Evolutionary conservation across 1,284 basidiomycete genomes (phyloP).

Genomic region (Heterobasidion annosum): DNA sequence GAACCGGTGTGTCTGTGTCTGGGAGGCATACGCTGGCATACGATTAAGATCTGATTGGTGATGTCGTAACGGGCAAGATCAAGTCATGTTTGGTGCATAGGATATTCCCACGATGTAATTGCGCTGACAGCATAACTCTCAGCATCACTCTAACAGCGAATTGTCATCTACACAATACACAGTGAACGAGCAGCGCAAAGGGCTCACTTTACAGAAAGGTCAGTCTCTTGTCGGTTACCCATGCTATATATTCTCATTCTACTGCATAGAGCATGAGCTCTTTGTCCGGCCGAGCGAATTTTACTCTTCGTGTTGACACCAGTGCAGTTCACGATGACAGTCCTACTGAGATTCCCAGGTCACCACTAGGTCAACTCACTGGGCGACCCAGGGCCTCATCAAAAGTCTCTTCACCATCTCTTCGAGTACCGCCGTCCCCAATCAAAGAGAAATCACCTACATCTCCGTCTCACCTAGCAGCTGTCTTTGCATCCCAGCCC

Average conservation of each 20-base stretch:
- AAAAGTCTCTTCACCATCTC: conserved; percentile 15
- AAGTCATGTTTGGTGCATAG: no score
- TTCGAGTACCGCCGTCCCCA: conserved; percentile 23
- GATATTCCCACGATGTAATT: no score
- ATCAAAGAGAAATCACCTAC: conserved; percentile 17
- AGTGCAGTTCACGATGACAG: conserved; percentile 7
- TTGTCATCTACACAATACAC: no score
- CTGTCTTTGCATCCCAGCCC: conserved; percentile 15
- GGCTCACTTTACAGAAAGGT: no score
- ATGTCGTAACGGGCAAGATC: neutral
- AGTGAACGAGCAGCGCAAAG: no score
- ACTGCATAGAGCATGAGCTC: no score
- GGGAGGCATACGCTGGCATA: neutral
- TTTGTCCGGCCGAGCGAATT: conserved; percentile 1
- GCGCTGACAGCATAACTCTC: no score
- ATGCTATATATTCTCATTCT: no score
- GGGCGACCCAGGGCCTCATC: neutral
- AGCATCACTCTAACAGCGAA: no score
- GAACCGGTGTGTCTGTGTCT: neutral
- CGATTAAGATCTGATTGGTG: neutral
- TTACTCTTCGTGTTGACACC: conserved; percentile 18
- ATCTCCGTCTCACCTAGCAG: conserved; percentile 4
- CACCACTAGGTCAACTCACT: conserved; percentile 2
- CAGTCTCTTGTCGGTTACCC: no score
- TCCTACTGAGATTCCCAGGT: neutral